Evolutionary conservation across 2,329 filamentous ascomycete species (phyloP), one percentile per base, ranked within the genome.

Genomic region (Cladophialophora immunda): DNA sequence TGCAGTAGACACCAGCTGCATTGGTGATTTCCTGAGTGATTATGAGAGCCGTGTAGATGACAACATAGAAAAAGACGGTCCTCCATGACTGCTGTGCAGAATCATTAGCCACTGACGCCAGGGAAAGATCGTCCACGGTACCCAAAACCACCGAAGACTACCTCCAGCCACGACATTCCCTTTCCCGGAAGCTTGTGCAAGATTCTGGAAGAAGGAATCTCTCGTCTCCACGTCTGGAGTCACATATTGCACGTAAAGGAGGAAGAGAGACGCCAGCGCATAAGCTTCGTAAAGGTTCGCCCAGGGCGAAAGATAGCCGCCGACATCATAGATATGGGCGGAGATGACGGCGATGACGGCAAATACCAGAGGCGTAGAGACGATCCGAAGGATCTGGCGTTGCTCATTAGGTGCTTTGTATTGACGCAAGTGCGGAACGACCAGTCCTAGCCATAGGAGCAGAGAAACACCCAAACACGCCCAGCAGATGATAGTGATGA

Each of bases 61-160:
- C 88, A 79, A 91, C 93, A 80, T 94, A 95, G 74, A 95, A 92
- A 79, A 93, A 95, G 62, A 95, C 85, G 60, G 90, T 89, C 54
- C 90, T 85, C 90, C 90, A 95, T 71, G 45, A 17, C 25, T 27
- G 36, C 56, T 68, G 50, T 8, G n/a, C 2, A 29, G 5, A 19
- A 4, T 4, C 19, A 19, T 50, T 25, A 50, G 30, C 17, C 15
- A 38, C 27, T 2, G 9, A 9, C 9, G 52, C 11, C 4, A 30
- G 3, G 7, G 27, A 29, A 1, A 19, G 36, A 38, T 9, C 32
- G 45, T 13, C 2, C 6, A 22, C 41, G 93, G 84, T 66, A 93
- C 88, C 81, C 84, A 58, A 25, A 69, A 66, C 62, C 55, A 68
- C 25, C 53, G 61, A 11, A 61, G 52, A 25, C 59, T 64, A 3